Base-by-base conservation (phyloP, 495 filamentous ascomycete genomes). In the Hypoxylon crocopeplum region DNA sequence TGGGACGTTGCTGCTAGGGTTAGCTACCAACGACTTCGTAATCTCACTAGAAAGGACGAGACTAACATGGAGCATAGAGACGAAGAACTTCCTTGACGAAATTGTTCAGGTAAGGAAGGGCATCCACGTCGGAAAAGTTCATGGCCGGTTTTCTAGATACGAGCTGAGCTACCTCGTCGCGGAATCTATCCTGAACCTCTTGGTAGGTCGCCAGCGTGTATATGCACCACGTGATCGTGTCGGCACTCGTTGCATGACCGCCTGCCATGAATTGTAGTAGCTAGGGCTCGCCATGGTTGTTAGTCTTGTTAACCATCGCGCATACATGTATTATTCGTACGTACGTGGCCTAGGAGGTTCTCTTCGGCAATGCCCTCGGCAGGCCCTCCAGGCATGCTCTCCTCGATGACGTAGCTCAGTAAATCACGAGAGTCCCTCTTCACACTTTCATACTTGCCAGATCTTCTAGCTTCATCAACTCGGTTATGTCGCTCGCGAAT, bases 281-380 rank as follows among this genome's bases (percentile, higher is more conserved):
- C 64, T 70, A 19, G 7, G 21, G 15, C 3, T 19, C 37, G 77
- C 84, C 37, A 79, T 84, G 16, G 79, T 70, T 10, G 87, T 70
- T 21, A 49, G 46, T n/a, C 12, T 5, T 12, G 8, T 22, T 1
- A 30, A 15, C 3, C 0, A 12, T 3, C 6, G 84, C 85, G 0
- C 88, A 81, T n/a, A 82, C 85, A 56, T 88, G 69, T 40, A 88
- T 86, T 52, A 88, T 84, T 12, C 5, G 7, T 3, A 52, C 64
- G 17, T 17, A 68, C 60, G 38, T 68, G 64, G 16, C 45, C 54
- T 1, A 62, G 15, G 7, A 66, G 48, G 12, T 65, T 55, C n/a
- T 62, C 45, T 24, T 56, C 61, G 0, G 48, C 53, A 20, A 58
- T 54, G 3, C 44, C 29, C 5, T 51, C 32, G 7, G 78, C 82